Conservation (phyloP, 139 green algal species). For the Tetradesmus lagerheimii region DNA sequence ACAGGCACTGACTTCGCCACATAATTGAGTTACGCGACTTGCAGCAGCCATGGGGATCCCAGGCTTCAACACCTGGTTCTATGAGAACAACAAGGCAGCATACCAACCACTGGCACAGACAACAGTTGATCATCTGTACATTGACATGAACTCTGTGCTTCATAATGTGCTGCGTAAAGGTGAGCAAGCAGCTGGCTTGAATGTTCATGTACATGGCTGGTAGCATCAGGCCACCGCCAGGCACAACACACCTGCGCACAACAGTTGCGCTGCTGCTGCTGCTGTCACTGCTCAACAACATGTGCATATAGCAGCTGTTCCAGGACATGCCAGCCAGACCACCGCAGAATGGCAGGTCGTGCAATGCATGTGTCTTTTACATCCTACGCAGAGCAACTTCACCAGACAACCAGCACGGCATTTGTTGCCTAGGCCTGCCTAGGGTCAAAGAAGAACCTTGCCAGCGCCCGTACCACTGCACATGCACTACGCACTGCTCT, state of each 20-base stretch:
- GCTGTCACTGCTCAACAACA: not conserved
- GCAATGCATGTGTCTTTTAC: no score
- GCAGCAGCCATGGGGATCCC: conserved; percentile 75
- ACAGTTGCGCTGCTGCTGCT: not conserved
- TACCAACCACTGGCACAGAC: conserved; percentile 61
- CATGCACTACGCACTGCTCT: not conserved
- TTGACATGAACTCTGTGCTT: conserved; percentile 83
- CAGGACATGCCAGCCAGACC: not conserved
- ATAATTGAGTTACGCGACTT: not conserved
- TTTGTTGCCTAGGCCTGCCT: no score
- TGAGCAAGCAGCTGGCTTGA: conserved; percentile 26
- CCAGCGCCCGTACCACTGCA: not conserved
- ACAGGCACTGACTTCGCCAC: not conserved
- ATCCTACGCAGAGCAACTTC: no score
- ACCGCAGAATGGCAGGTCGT: no score
- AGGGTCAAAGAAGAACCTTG: no score
- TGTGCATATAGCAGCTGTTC: not conserved
- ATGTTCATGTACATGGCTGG: no score
- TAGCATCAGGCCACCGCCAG: not conserved
- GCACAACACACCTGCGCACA: not conserved
- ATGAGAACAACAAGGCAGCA: conserved; percentile 58
- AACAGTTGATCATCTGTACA: conserved; percentile 79
- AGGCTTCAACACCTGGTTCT: conserved; percentile 82
- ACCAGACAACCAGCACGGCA: no score
- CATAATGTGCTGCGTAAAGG: conserved; percentile 77